phyloP scores from a whole-genome alignment of 345 rosid species.

The Mangifera indica region DNA sequence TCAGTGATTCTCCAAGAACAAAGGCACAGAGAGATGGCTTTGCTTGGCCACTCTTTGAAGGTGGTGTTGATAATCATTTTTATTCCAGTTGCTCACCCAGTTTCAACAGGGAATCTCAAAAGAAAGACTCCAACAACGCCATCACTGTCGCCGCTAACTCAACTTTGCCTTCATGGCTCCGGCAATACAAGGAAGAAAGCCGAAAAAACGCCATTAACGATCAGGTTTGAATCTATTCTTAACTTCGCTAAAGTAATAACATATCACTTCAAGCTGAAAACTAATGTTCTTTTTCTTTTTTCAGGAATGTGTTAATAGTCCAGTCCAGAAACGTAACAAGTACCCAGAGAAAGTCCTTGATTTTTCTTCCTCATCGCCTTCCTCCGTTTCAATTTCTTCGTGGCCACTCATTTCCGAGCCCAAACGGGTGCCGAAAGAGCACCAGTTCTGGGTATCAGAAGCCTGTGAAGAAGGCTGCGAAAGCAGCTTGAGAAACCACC shows the following conservation, averaged over 20 bases:
- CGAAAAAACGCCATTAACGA: slow-evolving; percentile 24
- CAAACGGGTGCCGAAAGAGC: slow-evolving; percentile 32
- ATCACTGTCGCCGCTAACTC: slow-evolving; percentile 26
- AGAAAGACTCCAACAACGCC: slow-evolving; percentile 15
- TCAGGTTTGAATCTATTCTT: slow-evolving; percentile 30
- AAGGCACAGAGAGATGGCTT: slow-evolving; percentile 26
- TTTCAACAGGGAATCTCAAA: slow-evolving; percentile 36
- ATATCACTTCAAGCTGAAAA: background rate
- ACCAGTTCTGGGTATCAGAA: slow-evolving; percentile 45
- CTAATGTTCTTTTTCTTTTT: background rate
- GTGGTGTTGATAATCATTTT: slow-evolving; percentile 30
- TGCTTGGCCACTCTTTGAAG: slow-evolving; percentile 36
- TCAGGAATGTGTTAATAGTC: slow-evolving; percentile 26
- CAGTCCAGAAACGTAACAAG: slow-evolving; percentile 21
- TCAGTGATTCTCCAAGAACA: slow-evolving; percentile 35
- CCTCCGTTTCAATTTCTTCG: slow-evolving; percentile 42
- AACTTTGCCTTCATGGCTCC: slow-evolving; percentile 69
- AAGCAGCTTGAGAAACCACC: slow-evolving; percentile 21
- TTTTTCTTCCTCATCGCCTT: slow-evolving; percentile 42
- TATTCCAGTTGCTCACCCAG: slow-evolving; percentile 31
- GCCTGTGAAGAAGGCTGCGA: slow-evolving; percentile 30
- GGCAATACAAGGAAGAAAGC: slow-evolving; percentile 50
- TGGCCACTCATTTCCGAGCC: slow-evolving; percentile 47
- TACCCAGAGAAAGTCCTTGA: slow-evolving; percentile 34
- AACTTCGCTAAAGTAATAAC: background rate